Base-by-base conservation (phyloP, 345 rosid species). In the Brassica nigra region DNA sequence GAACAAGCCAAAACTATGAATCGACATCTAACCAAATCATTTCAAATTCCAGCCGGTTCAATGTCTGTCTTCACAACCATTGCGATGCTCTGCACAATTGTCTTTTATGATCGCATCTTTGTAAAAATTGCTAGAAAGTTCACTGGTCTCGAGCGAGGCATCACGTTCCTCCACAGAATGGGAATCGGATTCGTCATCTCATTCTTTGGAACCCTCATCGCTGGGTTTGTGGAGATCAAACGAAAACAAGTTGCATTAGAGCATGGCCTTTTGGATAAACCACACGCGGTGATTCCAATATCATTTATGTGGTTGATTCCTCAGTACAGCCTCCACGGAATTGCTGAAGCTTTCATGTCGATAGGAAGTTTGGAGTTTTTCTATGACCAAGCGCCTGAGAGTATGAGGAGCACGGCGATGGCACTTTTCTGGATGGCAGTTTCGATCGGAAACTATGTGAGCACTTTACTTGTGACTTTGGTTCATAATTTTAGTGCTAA, bases 301-400 rank as follows among this genome's bases (percentile, higher is more conserved):
- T 87, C 98, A 9, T 91, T 89, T 4, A 81, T 93, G 6, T 94
- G 97, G 98, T 83, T 94, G 8, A 86, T 87, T 10, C 95, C 97
- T 2, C 98, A 90, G 66, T 94, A 91, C 64, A 61, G 81, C n/a
- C 91, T 93, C 11, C 98, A 93, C 8, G 98, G 98, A 31, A 71
- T 91, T 12, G 98, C 97, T 0, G 98, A 93, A 71, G 94, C 98
- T 4, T 93, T 91, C 77, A 90, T 91, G 93, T 84, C 95, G 0
- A 91, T 93, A 3, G 97, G 97, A 20, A 92, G 88, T 71, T 62
- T 90, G 29, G 97, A 91, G 73, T 91, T 93, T 77, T 89, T 93
- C 84, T 91, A 91, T 31, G 97, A 90, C 71, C 97, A 91, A 68
- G 86, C 97, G 5, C 98, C 98, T 0, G 95, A 91, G 76, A 90